A percentile compares a stretch with the other conserved stretches of the same genome.
These are phyloP conservation scores for Lenwebbia sp. DNA, from an alignment of 345 rosid genomes.

Conservation along the genomic window DNA sequence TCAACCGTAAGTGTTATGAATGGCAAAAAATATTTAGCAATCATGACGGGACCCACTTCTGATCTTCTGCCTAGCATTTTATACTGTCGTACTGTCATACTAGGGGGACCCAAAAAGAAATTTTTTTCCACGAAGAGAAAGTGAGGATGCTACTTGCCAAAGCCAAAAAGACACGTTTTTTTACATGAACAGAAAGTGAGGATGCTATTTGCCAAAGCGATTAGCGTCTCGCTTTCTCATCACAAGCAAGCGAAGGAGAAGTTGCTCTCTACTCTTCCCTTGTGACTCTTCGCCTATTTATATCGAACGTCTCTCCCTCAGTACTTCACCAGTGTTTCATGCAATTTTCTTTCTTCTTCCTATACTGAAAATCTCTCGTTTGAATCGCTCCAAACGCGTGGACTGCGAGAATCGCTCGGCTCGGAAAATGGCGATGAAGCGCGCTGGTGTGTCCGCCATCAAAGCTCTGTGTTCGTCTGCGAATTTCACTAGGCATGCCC, in stretches of 20 bases:
- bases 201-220: neutral
- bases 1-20: no score
- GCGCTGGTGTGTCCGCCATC: conserved; percentile 42
- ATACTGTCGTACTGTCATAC: no score
- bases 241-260: neutral
- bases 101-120: no score
- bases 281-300: neutral
- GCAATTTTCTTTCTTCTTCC: neutral
- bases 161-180: neutral
- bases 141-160: neutral
- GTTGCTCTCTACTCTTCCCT: neutral
- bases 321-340: neutral
- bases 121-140: neutral
- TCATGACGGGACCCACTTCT: no score
- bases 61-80: no score
- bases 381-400: neutral
- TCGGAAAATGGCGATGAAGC: conserved; percentile 48
- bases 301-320: neutral
- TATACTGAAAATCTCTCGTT: neutral
- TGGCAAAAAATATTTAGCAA: no score
- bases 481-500: conserved; percentile 26
- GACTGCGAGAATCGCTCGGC: neutral
- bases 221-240: neutral
- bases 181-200: neutral
- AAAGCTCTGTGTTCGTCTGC: conserved; percentile 12